A percentile compares a stretch with the other conserved stretches of the same genome.
These are phyloP conservation scores for Populus hybrid DNA, from an alignment of 441 rosid genomes.

Conservation along the genomic window DNA sequence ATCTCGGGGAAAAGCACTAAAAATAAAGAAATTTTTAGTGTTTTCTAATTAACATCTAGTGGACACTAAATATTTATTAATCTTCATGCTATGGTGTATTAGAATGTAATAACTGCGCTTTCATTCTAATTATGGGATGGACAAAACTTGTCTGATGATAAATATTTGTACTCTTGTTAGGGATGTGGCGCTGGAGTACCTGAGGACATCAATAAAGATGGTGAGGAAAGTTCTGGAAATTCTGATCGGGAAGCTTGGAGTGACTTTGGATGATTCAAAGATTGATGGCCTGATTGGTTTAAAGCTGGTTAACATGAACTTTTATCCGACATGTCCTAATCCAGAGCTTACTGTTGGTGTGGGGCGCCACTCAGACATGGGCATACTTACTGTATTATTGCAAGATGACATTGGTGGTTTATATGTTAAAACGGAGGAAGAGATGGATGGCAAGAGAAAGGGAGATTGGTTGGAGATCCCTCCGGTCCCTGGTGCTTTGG, in stretches of 20 bases:
- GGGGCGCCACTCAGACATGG: constrained; percentile 61
- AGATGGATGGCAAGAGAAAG: constrained; percentile 11
- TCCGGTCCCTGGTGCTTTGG: constrained; percentile 46
- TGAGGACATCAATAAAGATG: constrained; percentile 42
- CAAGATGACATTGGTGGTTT: constrained; percentile 67
- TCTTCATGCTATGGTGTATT: not conserved
- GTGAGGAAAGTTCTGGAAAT: constrained; percentile 34
- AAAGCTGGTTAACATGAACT: constrained; percentile 62
- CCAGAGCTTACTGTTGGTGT: constrained; percentile 61
- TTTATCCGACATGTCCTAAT: constrained; percentile 54
- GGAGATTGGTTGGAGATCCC: constrained; percentile 58
- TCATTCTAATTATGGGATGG: not conserved
- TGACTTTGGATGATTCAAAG: constrained; percentile 30
- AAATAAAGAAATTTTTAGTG: no score
- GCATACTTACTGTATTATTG: constrained; percentile 42
- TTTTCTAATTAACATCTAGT: no score
- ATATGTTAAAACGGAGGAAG: constrained; percentile 45
- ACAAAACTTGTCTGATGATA: not conserved
- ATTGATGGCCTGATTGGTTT: constrained; percentile 37
- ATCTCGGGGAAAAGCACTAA: no score
- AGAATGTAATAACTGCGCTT: not conserved
- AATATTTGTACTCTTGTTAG: constrained; percentile 19
- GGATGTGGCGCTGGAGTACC: constrained; percentile 42
- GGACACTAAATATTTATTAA: no score
- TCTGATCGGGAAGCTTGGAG: constrained; percentile 45